Base-by-base conservation (phyloP, 345 rosid genomes). In the Linum tenue region DNA sequence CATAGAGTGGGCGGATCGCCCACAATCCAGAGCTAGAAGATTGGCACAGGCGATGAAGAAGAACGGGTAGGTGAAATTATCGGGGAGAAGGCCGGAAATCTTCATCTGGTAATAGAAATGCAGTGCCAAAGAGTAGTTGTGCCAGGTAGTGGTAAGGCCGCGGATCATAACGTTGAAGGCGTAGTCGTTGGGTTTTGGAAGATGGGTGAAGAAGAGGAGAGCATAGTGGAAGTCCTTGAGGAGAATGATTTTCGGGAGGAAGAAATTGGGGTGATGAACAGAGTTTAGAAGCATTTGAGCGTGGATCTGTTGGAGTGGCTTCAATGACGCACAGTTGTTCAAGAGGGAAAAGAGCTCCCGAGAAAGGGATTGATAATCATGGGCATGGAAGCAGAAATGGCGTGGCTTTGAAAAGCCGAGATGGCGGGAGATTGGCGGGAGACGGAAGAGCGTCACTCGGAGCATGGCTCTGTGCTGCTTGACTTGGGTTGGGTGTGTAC, bases 91-190 rank as follows among this genome's bases (percentile, higher is more conserved):
- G 15, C 90, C 88, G 5, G 66, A 76, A 15, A 55, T 55, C 72
- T 72, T 86, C 97, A 90, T 85, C 55, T 71, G 73, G 71, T 77
- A 81, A 65, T 80, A 87, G 4, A 86, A 66, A 2, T 67, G 79
- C 50, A 86, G 75, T 59, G 90, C 66, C 11, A 71, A 64, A 48
- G 75, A 44, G 69, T 83, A 72, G 1, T 76, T 75, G 22, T 69
- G 53, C 95, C 95, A 87, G 6, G 81, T 74, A 44, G 78, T 82
- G 48, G 95, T 69, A 7, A 86, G 44, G 14, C 94, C 98, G 37
- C 91, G 80, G 74, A 92, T 86, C 91, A 92, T 84, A 59, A 87
- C 62, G 60, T 88, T 92, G 80, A 83, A 92, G 10, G 94, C 84
- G 62, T 83, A 79, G n/a, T 85, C 84, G 61, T 86, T 75, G 41